Percentiles rank a stretch among this genome's conserved stretches.
phyloP scores from a whole-genome alignment of 1,139 yeast genomes.

The Entelexis paramagnoliae region DNA sequence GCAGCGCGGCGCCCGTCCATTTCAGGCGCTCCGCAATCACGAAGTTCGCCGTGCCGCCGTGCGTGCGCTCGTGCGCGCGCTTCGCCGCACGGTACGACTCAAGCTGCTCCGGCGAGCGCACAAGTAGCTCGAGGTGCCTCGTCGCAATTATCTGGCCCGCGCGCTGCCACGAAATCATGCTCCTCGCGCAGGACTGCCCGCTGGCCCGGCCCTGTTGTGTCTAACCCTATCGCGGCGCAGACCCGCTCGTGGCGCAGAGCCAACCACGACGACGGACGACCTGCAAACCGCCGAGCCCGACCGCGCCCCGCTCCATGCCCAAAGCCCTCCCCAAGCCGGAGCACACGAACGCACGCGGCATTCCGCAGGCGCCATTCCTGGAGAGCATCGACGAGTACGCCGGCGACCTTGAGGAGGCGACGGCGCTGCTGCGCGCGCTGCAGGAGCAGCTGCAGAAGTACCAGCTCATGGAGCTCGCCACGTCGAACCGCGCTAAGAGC shows the following conservation, averaged over 20 bases:
- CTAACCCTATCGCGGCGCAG: neutral
- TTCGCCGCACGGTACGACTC: constrained; percentile 31
- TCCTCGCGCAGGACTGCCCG: neutral
- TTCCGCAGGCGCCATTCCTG: constrained; percentile 92
- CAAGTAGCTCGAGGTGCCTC: constrained; percentile 27
- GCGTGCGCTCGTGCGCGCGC: constrained; percentile 22
- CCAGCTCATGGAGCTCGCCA: constrained; percentile 53
- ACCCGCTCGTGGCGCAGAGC: too few species aligned
- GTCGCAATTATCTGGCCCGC: constrained; percentile 25
- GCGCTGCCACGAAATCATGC: constrained; percentile 26
- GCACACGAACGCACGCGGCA: constrained; percentile 73
- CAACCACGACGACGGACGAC: neutral
- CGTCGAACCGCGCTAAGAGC: constrained; percentile 49
- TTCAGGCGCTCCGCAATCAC: constrained; percentile 26
- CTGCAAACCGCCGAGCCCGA: neutral
- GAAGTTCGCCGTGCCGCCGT: constrained; percentile 31
- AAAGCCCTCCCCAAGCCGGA: constrained; percentile 23
- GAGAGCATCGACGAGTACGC: constrained; percentile 71
- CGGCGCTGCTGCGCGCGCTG: constrained; percentile 53
- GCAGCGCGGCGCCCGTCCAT: constrained; percentile 15
- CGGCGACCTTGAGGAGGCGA: constrained; percentile 61
- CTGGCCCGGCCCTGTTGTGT: neutral
- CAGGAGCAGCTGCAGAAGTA: constrained; percentile 73
- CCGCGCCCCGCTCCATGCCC: constrained; percentile 11
- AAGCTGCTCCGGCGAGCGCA: constrained; percentile 32